Conservation (phyloP, 768 basidiomycete genomes). For the Hemileccinum rubropunctum region DNA sequence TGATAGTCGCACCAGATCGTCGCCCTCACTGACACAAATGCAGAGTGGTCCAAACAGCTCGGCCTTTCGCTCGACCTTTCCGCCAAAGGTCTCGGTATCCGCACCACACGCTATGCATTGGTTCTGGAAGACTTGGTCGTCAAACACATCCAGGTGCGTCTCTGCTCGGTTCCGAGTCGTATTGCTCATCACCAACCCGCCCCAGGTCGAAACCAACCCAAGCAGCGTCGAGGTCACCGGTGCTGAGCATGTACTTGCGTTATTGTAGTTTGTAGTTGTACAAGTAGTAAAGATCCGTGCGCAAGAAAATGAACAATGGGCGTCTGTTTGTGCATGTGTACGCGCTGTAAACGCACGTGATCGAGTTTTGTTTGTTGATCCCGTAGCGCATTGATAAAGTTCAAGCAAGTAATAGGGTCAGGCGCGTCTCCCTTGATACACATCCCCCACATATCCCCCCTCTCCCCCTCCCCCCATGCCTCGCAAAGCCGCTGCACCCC, state of each 20-base stretch:
- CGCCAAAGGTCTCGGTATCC: constrained; percentile 48
- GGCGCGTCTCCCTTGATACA: constrained; percentile 31
- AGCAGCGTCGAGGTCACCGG: constrained; percentile 7
- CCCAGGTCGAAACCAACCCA: constrained; percentile 13
- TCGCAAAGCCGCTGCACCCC: constrained; percentile 59
- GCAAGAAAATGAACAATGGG: neutral
- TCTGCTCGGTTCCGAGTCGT: neutral
- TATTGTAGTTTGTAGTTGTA: constrained; percentile 8
- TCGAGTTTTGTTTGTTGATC: constrained; percentile 36
- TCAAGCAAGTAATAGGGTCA: constrained; percentile 18
- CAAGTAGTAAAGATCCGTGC: constrained; percentile 14
- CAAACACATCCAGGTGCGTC: constrained; percentile 56
- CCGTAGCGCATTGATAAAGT: constrained; percentile 31
- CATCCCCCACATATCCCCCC: constrained; percentile 11
- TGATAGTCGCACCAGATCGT: constrained; percentile 44
- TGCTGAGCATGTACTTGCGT: constrained; percentile 13
- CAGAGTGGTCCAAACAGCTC: constrained; percentile 53
- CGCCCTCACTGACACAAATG: constrained; percentile 53
- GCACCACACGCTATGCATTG: constrained; percentile 61
- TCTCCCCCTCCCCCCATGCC: constrained; percentile 45
- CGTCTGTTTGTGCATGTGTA: constrained; percentile 30
- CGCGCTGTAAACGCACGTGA: constrained; percentile 33
- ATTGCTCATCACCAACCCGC: neutral
- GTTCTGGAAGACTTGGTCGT: constrained; percentile 70
- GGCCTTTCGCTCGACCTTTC: constrained; percentile 56